phyloP scores from a whole-genome alignment of 169 alveolate species.

The Plasmodium vinckei region DNA sequence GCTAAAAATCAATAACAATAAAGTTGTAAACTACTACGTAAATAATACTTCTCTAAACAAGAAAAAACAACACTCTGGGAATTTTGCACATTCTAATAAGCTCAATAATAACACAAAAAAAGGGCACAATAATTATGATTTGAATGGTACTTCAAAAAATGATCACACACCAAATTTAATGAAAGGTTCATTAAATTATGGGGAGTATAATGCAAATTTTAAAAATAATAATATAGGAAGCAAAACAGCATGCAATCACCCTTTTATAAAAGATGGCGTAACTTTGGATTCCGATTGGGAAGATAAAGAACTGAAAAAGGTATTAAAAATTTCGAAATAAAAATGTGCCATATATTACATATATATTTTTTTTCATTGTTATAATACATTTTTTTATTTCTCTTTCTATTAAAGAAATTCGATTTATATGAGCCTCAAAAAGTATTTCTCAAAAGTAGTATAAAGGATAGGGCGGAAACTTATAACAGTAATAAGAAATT shows the following conservation, averaged over 20 bases:
- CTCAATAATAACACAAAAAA: background rate
- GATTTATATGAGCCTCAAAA: conserved; percentile 2
- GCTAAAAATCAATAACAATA: conserved; percentile 18
- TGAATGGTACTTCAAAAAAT: no score
- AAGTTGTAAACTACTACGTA: background rate
- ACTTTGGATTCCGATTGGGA: background rate
- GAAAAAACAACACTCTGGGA: background rate
- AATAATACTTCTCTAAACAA: background rate
- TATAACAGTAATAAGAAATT: conserved; percentile 1
- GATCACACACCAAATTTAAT: no score
- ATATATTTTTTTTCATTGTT: background rate
- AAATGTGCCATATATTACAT: background rate
- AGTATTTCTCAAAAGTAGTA: conserved; percentile 19
- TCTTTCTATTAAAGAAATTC: conserved; percentile 10
- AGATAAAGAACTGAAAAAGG: conserved; percentile 17
- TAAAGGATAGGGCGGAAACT: background rate
- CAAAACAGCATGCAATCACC: background rate
- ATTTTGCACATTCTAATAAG: conserved; percentile 5
- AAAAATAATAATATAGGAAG: background rate
- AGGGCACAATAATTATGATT: no score
- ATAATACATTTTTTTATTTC: background rate
- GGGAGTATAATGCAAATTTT: no score
- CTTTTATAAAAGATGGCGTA: conserved; percentile 16
- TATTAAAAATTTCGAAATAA: conserved; percentile 3
- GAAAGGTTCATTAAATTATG: no score